These are phyloP conservation scores for Fusarium oligoseptatum DNA, from an alignment of 2,329 filamentous ascomycete genomes.

Conservation along the genomic window DNA sequence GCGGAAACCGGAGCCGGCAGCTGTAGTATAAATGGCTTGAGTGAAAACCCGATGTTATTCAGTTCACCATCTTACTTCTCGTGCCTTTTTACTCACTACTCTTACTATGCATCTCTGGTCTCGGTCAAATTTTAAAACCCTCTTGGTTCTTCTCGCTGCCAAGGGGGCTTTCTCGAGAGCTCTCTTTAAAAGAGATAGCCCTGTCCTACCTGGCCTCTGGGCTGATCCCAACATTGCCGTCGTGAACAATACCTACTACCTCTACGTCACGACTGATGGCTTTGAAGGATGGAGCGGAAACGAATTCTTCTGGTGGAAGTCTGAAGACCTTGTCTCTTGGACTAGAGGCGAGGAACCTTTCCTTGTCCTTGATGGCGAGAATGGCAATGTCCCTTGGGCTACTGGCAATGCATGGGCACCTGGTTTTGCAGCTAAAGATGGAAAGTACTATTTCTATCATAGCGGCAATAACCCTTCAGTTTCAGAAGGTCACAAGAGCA, in stretches of 20 bases:
- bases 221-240: conserved; percentile 63
- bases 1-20: neutral
- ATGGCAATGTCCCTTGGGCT: conserved; percentile 72
- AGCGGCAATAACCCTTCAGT: conserved; percentile 63
- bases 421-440: conserved; percentile 69
- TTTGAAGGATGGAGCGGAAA: conserved; percentile 60
- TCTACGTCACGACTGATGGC: conserved; percentile 63
- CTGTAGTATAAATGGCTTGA: neutral
- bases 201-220: conserved; percentile 55
- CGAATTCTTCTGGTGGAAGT: conserved; percentile 63
- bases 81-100: neutral
- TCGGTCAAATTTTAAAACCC: neutral
- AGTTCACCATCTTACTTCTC: neutral
- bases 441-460: conserved; percentile 76
- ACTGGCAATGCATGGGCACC: conserved; percentile 77
- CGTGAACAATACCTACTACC: conserved; percentile 60
- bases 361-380: conserved; percentile 59
- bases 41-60: neutral
- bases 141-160: conserved; percentile 1
- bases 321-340: conserved; percentile 58
- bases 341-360: conserved; percentile 56
- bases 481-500: conserved; percentile 65
- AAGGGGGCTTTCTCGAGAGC: neutral
- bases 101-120: conserved; percentile 17
- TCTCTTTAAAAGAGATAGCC: conserved; percentile 45